phyloP scores from a whole-genome alignment of 306 rosid species.

The Sphenostylis stenocarpa region DNA sequence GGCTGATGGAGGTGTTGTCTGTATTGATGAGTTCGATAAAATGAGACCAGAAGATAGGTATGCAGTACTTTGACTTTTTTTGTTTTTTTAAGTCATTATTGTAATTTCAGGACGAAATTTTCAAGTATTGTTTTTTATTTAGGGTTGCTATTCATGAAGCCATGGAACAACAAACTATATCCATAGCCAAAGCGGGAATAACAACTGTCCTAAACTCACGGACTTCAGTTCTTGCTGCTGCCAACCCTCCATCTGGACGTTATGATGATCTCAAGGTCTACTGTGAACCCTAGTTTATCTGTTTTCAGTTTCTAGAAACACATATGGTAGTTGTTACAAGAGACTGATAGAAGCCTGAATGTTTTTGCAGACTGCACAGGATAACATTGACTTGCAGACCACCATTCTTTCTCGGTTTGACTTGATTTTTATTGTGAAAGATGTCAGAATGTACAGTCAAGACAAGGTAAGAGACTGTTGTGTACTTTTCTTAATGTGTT shows the following conservation, averaged over 20 bases:
- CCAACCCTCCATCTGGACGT: conserved; percentile 99
- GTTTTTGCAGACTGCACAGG: conserved; percentile 90
- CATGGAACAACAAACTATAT: conserved; percentile 98
- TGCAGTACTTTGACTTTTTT: conserved; percentile 19
- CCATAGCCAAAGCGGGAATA: conserved; percentile 99
- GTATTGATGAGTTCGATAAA: conserved; percentile 98
- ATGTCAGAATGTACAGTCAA: conserved; percentile 87
- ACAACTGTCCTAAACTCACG: conserved; percentile 98
- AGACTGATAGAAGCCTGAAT: conserved; percentile 35
- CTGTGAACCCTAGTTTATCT: neutral
- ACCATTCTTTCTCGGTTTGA: conserved; percentile 98
- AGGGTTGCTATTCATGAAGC: conserved; percentile 99
- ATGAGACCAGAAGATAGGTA: conserved; percentile 99
- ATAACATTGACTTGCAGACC: conserved; percentile 97
- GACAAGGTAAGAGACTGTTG: conserved; percentile 70
- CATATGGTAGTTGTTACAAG: neutral
- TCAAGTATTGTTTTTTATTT: conserved; percentile 8
- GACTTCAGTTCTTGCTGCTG: conserved; percentile 99
- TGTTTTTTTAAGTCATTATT: neutral
- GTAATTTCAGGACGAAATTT: conserved; percentile 6
- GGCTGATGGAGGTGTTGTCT: conserved; percentile 99
- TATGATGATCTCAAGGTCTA: conserved; percentile 96
- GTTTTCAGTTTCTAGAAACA: conserved; percentile 9
- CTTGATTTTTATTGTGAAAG: conserved; percentile 95
- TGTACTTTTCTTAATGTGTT: neutral